A percentile compares a stretch with the other conserved stretches of the same genome.
These are phyloP conservation scores for Fusarium avenaceum DNA, from an alignment of 2,329 filamentous ascomycete species.

Conservation along the genomic window DNA sequence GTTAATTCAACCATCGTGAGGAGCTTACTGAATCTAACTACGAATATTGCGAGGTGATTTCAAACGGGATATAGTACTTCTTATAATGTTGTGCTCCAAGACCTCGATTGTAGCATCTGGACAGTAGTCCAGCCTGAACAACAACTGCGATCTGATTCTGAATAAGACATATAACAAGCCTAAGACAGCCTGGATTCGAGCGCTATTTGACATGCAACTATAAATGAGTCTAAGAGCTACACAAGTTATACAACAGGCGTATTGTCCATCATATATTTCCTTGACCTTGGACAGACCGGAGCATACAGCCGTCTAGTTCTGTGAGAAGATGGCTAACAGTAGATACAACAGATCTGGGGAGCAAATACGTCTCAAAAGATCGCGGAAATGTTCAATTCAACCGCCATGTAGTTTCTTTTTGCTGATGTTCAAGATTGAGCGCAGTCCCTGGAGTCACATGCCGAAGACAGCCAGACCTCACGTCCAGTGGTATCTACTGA, in stretches of 20 bases:
- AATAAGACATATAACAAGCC: too few relatives aligned
- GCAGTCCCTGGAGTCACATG: neutral
- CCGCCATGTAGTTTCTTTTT: neutral
- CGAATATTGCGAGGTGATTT: too few relatives aligned
- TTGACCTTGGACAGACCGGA: neutral
- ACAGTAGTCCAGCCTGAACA: neutral
- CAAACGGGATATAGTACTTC: too few relatives aligned
- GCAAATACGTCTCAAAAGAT: too few relatives aligned
- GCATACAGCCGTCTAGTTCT: neutral
- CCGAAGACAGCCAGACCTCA: neutral
- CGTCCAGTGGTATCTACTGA: neutral
- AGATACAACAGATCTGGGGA: neutral
- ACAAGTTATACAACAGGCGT: neutral
- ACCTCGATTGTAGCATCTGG: neutral
- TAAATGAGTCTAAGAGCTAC: too few relatives aligned
- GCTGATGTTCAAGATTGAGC: neutral
- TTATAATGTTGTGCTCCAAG: neutral
- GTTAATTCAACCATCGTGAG: neutral
- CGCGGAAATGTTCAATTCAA: too few relatives aligned
- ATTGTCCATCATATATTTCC: neutral
- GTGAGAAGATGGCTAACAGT: neutral
- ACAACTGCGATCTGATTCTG: neutral
- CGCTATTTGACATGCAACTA: too few relatives aligned
- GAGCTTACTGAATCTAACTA: too few relatives aligned
- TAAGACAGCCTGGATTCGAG: too few relatives aligned